Conservation (phyloP, 1,139 yeast genomes). For the Kodamaea suecica region DNA sequence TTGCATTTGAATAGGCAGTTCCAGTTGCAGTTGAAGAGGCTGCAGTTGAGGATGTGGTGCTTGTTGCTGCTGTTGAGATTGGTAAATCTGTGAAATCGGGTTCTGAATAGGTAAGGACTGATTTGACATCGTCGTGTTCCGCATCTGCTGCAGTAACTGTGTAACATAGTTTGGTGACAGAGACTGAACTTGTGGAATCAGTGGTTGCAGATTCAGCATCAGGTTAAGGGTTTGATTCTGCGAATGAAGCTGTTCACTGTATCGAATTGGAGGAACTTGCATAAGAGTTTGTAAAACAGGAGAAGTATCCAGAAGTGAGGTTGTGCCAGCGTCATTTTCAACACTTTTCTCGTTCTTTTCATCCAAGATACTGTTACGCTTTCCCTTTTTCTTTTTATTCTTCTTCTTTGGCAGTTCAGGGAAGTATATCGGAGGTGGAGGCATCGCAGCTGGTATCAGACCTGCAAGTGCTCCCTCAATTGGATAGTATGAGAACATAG, state of each 20-base stretch:
- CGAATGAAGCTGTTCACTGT: no score
- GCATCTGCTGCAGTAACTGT: conserved; percentile 7
- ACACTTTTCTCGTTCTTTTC: conserved; percentile 8
- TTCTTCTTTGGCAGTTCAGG: conserved; percentile 15
- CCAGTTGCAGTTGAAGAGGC: neutral
- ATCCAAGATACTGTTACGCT: conserved; percentile 6
- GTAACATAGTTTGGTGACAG: neutral
- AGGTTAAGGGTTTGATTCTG: no score
- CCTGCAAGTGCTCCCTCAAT: conserved; percentile 1
- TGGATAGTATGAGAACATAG: neutral
- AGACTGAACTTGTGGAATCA: neutral
- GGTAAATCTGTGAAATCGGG: conserved; percentile 6
- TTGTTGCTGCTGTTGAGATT: conserved; percentile 7
- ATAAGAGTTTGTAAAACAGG: conserved; percentile 1
- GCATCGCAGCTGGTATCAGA: conserved; percentile 10
- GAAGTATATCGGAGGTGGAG: conserved; percentile 15
- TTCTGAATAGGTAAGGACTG: conserved; percentile 1
- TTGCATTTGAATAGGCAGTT: conserved; percentile 2
- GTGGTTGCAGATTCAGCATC: no score
- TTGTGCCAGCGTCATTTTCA: neutral
- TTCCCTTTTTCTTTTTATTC: conserved; percentile 16
- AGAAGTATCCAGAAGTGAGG: conserved; percentile 8
- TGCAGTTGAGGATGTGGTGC: conserved; percentile 3
- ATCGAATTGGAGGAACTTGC: no score
- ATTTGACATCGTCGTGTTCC: no score